phyloP scores from a whole-genome alignment of 2,329 filamentous ascomycete species.

The Colletotrichum higginsianum region DNA sequence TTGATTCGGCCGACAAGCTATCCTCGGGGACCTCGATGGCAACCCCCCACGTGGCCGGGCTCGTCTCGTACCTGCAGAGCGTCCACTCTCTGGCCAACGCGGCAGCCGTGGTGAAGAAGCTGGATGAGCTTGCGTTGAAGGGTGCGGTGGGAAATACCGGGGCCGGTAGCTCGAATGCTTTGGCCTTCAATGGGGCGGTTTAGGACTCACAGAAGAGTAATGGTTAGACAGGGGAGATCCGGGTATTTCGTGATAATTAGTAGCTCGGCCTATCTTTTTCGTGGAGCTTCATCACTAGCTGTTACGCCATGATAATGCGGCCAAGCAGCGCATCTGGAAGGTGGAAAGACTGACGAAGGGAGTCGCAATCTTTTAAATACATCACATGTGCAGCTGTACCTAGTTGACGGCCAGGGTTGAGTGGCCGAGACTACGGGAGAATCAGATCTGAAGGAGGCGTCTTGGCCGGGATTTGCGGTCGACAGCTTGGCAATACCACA shows the following conservation, averaged over 20 bases:
- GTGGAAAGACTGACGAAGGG: neutral
- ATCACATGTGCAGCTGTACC: no score
- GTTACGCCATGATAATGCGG: neutral
- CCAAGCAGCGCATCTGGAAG: neutral
- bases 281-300: no score
- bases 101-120: slow-evolving; percentile 1
- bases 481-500: neutral
- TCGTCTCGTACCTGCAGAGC: slow-evolving; percentile 44
- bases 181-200: neutral
- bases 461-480: slow-evolving; percentile 21
- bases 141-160: neutral
- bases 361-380: no score
- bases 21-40: slow-evolving; percentile 43
- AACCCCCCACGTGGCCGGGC: slow-evolving; percentile 45
- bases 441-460: slow-evolving; percentile 11
- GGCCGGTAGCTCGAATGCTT: neutral
- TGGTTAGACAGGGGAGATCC: neutral
- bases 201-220: neutral
- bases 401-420: neutral
- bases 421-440: neutral
- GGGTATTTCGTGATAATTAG: no score
- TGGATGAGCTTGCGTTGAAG: neutral
- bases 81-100: slow-evolving; percentile 15
- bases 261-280: no score
- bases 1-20: neutral